Evolutionary conservation across 1,284 basidiomycete species (phyloP).

Genomic region (Marasmius tenuissimus): DNA sequence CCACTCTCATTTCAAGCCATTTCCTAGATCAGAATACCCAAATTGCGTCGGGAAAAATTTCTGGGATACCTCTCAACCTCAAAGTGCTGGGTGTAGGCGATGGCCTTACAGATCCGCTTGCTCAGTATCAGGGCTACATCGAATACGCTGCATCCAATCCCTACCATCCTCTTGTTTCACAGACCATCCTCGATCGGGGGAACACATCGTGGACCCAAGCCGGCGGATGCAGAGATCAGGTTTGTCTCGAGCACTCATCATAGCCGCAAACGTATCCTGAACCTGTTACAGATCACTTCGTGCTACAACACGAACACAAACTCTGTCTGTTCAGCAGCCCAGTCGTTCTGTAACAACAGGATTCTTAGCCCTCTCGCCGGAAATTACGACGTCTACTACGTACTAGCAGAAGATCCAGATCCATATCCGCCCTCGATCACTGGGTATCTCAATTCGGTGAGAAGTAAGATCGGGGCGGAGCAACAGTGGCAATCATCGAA

Average conservation of each 20-base stretch:
- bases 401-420: slow-evolving; percentile 47
- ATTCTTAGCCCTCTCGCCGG: slow-evolving; percentile 52
- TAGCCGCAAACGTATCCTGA: neutral
- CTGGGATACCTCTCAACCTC: slow-evolving; percentile 56
- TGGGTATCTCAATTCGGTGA: slow-evolving; percentile 38
- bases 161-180: slow-evolving; percentile 52
- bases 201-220: slow-evolving; percentile 44
- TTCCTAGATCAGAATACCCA: slow-evolving; percentile 62
- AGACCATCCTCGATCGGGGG: slow-evolving; percentile 36
- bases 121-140: slow-evolving; percentile 58
- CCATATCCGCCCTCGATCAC: slow-evolving; percentile 55
- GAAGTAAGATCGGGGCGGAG: slow-evolving; percentile 50
- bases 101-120: slow-evolving; percentile 61
- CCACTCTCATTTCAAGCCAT: slow-evolving; percentile 30
- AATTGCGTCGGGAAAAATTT: slow-evolving; percentile 48
- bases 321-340: slow-evolving; percentile 51
- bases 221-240: slow-evolving; percentile 50
- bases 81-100: slow-evolving; percentile 63
- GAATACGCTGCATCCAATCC: slow-evolving; percentile 53
- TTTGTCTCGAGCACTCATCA: slow-evolving; percentile 15
- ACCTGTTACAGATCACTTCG: slow-evolving; percentile 39
- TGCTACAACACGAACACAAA: slow-evolving; percentile 50
- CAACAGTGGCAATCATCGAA: slow-evolving; percentile 46
- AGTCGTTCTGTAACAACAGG: slow-evolving; percentile 54
- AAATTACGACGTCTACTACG: slow-evolving; percentile 52